phyloP scores from a whole-genome alignment of 495 filamentous ascomycete species.

The Aspergillus carlsbadensis region DNA sequence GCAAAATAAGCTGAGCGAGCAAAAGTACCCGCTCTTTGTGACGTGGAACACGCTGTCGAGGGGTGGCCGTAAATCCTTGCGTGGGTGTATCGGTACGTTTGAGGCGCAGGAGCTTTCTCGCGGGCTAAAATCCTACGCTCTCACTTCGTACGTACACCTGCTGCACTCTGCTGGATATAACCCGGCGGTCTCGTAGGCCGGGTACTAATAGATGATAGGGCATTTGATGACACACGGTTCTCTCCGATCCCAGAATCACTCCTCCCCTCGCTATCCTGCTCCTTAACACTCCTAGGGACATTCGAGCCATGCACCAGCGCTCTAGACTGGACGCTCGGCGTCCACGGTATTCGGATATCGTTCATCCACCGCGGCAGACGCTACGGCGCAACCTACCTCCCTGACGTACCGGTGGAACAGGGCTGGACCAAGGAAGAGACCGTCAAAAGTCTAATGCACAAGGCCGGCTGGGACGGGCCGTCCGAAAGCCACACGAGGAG shows the following conservation, averaged over 20 bases:
- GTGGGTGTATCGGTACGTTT: slow-evolving; percentile 97
- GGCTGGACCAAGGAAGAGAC: slow-evolving; percentile 96
- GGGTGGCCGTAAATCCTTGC: slow-evolving; percentile 63
- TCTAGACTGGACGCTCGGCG: slow-evolving; percentile 84
- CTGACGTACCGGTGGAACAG: slow-evolving; percentile 88
- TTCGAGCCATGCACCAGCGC: slow-evolving; percentile 70
- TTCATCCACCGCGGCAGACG: slow-evolving; percentile 65
- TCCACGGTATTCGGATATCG: slow-evolving; percentile 77
- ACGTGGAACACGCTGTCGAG: slow-evolving; percentile 84
- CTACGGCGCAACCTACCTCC: slow-evolving; percentile 78
- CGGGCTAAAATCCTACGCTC: slow-evolving; percentile 77
- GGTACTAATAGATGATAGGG: slow-evolving; percentile 46
- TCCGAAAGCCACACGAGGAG: slow-evolving; percentile 50
- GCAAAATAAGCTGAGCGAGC: slow-evolving; percentile 25
- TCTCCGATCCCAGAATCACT: slow-evolving; percentile 65
- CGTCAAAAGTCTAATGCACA: slow-evolving; percentile 84
- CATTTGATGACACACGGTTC: slow-evolving; percentile 86
- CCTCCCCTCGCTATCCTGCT: slow-evolving; percentile 65
- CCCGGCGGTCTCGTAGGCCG: background rate
- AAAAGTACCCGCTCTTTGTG: slow-evolving; percentile 74
- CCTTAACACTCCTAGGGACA: slow-evolving; percentile 72
- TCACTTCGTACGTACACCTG: slow-evolving; percentile 66
- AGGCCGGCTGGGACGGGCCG: slow-evolving; percentile 74
- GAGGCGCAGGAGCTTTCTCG: slow-evolving; percentile 69
- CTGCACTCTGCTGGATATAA: background rate